Percentiles rank a stretch among this genome's conserved stretches.
Evolutionary conservation across 495 filamentous ascomycete species (phyloP).

Genomic region (Chaetomium cochliodes): DNA sequence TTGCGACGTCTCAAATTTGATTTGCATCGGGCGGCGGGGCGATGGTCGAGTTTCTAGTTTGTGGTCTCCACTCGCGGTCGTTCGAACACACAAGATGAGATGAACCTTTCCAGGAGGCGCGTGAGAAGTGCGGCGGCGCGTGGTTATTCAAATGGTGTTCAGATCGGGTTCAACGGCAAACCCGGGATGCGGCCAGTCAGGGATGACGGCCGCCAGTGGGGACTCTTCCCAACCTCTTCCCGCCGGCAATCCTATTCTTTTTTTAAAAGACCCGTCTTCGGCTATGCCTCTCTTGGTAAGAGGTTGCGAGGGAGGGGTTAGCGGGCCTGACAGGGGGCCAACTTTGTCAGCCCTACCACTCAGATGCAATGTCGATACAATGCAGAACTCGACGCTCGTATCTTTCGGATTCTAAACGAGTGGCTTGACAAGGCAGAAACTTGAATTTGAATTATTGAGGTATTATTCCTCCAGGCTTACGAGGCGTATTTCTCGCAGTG

Average conservation of each 20-base stretch:
- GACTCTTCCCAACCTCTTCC: slow-evolving; percentile 5
- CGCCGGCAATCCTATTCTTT: slow-evolving; percentile 7
- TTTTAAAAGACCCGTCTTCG: background rate
- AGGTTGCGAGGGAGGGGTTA: background rate
- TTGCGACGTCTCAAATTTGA: background rate
- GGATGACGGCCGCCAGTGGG: background rate
- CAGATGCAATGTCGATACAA: background rate
- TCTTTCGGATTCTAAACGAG: too few species aligned
- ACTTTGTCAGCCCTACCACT: slow-evolving; percentile 8
- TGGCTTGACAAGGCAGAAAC: background rate
- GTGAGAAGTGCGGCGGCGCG: background rate
- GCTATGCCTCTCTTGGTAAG: background rate
- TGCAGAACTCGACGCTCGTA: too few species aligned
- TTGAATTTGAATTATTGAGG: too few species aligned
- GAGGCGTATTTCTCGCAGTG: background rate
- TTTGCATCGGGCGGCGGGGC: background rate
- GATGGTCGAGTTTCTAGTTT: background rate
- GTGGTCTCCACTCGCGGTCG: background rate
- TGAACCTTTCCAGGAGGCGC: background rate
- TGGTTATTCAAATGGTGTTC: background rate
- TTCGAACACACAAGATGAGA: background rate
- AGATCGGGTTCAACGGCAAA: slow-evolving; percentile 4
- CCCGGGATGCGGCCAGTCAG: background rate
- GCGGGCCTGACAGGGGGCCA: background rate
- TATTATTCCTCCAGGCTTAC: too few species aligned